Evolutionary conservation across 208 protist genomes (phyloP), one percentile per base, ranked within the genome.

Genomic region (Crithidia brevicula): DNA sequence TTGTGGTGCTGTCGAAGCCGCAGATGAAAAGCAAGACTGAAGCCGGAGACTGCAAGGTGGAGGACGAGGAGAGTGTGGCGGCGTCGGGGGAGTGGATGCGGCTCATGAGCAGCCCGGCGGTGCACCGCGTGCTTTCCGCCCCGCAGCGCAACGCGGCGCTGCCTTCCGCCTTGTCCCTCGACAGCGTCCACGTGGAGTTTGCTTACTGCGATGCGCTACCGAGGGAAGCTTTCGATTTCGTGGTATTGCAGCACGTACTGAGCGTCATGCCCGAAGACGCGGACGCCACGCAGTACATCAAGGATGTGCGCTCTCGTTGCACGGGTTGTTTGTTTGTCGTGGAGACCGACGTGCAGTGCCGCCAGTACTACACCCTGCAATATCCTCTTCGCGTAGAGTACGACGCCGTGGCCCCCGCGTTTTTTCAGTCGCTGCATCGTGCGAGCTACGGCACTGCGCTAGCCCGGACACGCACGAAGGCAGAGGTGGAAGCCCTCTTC

Each of bases 161-260:
- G 18, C 61, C 62, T 3, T 46, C 49, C 15, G 28, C 11, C 36
- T 13, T 47, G 38, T 53, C 36, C 4, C n/a, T 62, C 7, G 63
- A 36, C 3, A 72, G 62, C 13, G 43, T 85, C 13, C 3, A 36
- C 4, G 62, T 79, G 13, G 4, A 8, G 5, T 80, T 64, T 34
- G 67, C 67, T 23, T 74, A 66, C 47, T 62, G 70, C 25, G 50
- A 49, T 33, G 49, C 40, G 4, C 38, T 73, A 25, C 74, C 74
- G 18, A 16, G 45, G n/a, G 30, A 36, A 16, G 49, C 58, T 18
- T 89, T 67, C 42, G 83, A 95, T 58, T 92, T 95, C 67, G 75
- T 91, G 30, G 74, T 95, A n/a, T 50, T 90, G 36, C 86, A 91
- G 60, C 90, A 95, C 51, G 77, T 82, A 22, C 67, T 95, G 49